Base-by-base conservation (phyloP, 2,329 filamentous ascomycete genomes). In the Chaetomium olivaceum region DNA sequence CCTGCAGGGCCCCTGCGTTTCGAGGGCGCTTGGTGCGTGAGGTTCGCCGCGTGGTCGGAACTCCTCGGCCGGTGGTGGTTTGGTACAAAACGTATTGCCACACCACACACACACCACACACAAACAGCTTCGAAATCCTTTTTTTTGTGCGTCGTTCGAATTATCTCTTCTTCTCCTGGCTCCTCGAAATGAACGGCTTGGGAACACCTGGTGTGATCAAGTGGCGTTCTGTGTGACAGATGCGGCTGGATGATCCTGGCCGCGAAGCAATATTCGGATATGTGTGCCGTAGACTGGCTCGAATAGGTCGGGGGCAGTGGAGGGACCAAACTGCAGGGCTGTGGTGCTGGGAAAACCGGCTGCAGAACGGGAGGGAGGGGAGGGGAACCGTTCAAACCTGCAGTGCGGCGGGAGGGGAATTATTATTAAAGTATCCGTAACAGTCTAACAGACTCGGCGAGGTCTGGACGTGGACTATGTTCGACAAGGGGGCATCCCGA, bases 371-470 rank as follows among this genome's bases (percentile, higher is more conserved):
- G 36, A 50, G 23, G 39, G 16, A 43, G 39, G 39, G 39, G 16
- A 25, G 36, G n/a, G 33, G 23, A 51, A 60, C 6, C 21, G 36
- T 60, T 39, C 48, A 55, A 60, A 27, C 36, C 62, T 39, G 36
- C 57, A 31, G 39, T 8, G 31, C 56, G 27, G 46, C 23, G 23
- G 43, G 55, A 48, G 21, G 23, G 43, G 39, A 48, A 43, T 25
- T 46, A 46, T 33, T 56, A 57, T 55, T 33, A 59, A 64, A 59
- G 50, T 6, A 29, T 29, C 27, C 27, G 27, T 29, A 29, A 29
- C 27, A 29, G 27, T 29, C 27, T 46, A 56, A 63, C 31, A 60
- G 61, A 64, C 58, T 61, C 54, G 56, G 54, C 39, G 46, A 54
- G 25, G 25, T 27, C 31, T 54, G 16, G 39, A 43, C 39, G 39